Evolutionary conservation across 306 rosid species (phyloP), one percentile per base, ranked within the genome.

Genomic region (Boehmeria nivea): DNA sequence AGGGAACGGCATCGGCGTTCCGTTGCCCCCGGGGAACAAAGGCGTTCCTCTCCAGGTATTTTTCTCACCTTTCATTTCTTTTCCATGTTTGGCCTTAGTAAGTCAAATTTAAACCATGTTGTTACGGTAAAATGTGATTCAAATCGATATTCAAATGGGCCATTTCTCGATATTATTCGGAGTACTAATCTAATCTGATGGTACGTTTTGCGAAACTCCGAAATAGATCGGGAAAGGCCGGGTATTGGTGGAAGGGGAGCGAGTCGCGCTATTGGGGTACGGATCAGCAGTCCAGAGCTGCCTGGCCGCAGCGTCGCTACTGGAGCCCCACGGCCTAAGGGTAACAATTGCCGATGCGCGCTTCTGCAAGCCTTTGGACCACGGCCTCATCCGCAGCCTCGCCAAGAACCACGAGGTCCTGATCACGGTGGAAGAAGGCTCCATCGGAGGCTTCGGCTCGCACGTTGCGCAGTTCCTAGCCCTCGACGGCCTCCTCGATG

Each of bases 401-500:
- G 96, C 94, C 2, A 93, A 81, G 70, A 80, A 88, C 15, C 99
- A 93, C 0, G 89, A 87, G 57, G 61, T 83, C 67, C 37, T 93
- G 66, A 81, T 93, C 73, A 93, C 99, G 0, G 86, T 93, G 2
- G 96, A 93, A 79, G 99, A 93, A 76, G 99, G 99, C 58, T 93
- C 96, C 2, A 83, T 93, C 8, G 96, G 96, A 53, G 99, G 99
- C 26, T 93, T 93, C 47, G 94, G 95, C 36, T 93, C 99, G 39
- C 99, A 87, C 57, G 99, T 93, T 70, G 94, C 70, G 52, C 99
- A 91, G 68, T 91, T 91, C 73, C 65, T 91, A 76, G 94, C 99
- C 52, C 95, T 91, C 38, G 96, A 91, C 67, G 99, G 96, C 46
- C 99, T 91, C 59, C 83, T 91, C 25, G 99, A 91, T 60, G 89